Evolutionary conservation across 305 asterid species (phyloP), one percentile per base, ranked within the genome.

Genomic region (Fraxinus dipetala): DNA sequence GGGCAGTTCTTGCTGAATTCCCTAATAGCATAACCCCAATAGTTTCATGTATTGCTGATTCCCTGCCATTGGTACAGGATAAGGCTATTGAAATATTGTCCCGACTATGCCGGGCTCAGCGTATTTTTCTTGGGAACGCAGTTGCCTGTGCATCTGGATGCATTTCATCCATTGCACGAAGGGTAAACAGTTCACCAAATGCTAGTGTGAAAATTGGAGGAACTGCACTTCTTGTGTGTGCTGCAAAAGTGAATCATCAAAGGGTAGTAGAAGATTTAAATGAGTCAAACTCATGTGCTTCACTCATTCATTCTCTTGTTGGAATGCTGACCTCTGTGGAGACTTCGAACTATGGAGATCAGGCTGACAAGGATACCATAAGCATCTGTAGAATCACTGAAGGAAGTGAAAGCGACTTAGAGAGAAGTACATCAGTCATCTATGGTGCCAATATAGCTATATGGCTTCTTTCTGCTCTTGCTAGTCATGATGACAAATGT

Each of bases 381-480:
- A 92, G 95, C 85, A 88, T 96, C 85, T 85, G 90, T 90, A 87
- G 97, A 84, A 84, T 84, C 79, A 70, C 81, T 61, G 87, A 91
- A 38, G 89, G 83, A 72, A 87, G 65, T 80, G 79, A 84, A 78
- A 89, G 80, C 72, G 89, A 85, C 43, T 38, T 43, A 20, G 92
- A 88, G 82, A 91, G 84, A 88, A 87, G 85, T 85, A 96, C 98
- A 70, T 91, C 95, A 18, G 90, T 88, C 78, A 92, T 96, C 82
- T 87, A 84, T 82, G 95, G 98, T 86, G 85, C 89, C 85, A 87
- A 91, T 85, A 93, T 96, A 70, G 93, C 97, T 48, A 88, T 91
- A 79, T 96, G 98, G 99, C 93, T 96, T 85, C 98, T 96, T 82
- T 91, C 97, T 78, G 89, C 87, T 81, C 94, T 96, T 88, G 98